phyloP scores from a whole-genome alignment of 768 basidiomycete genomes.

The Tulasnella sp. region DNA sequence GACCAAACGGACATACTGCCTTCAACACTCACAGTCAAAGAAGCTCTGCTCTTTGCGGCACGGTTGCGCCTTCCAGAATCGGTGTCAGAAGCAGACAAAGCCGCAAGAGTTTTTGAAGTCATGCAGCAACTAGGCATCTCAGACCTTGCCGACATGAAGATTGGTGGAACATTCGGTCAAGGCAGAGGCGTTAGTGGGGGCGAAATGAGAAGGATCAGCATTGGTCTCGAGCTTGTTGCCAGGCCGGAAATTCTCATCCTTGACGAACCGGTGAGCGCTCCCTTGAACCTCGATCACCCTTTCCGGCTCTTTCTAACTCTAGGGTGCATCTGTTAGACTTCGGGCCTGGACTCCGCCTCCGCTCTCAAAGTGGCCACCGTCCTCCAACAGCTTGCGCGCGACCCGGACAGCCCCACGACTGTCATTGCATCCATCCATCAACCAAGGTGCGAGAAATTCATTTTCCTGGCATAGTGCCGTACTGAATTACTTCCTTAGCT shows the following conservation, averaged over 20 bases:
- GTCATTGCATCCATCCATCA: conserved; percentile 86
- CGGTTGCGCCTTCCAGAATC: conserved; percentile 74
- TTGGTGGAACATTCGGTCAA: conserved; percentile 52
- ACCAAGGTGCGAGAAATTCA: conserved; percentile 47
- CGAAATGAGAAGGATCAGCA: conserved; percentile 83
- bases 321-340: background rate
- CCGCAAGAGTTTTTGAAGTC: conserved; percentile 52
- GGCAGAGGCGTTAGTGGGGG: conserved; percentile 84
- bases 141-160: conserved; percentile 59
- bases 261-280: conserved; percentile 60
- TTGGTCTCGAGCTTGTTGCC: conserved; percentile 81
- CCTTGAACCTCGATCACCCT: background rate
- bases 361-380: conserved; percentile 73
- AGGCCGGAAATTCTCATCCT: conserved; percentile 76
- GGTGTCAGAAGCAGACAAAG: conserved; percentile 53
- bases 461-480: background rate
- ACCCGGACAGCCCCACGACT: conserved; percentile 59
- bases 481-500: conserved; percentile 38
- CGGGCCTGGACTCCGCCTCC: conserved; percentile 78
- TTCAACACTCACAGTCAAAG: conserved; percentile 66
- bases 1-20: conserved; percentile 65
- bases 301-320: background rate
- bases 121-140: conserved; percentile 72
- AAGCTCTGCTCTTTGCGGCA: conserved; percentile 79
- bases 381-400: conserved; percentile 66